Conservation (phyloP, 192 early-diverging fungal genomes). For the Geranomyces michiganensis region DNA sequence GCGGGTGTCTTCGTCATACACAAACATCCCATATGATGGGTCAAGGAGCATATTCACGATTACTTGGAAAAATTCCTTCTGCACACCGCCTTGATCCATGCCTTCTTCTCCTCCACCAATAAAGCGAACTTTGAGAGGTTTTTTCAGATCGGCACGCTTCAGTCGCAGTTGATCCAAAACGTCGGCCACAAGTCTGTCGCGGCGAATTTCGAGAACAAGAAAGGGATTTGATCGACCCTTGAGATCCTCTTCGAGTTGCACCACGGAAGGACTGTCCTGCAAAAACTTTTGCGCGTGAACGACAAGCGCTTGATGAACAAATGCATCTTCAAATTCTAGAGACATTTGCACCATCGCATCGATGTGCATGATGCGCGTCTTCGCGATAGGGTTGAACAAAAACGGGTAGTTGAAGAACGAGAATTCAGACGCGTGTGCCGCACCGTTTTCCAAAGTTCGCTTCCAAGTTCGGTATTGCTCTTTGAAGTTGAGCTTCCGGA, state of each 20-base stretch:
- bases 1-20: slow-evolving; percentile 62
- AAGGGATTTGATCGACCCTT: slow-evolving; percentile 71
- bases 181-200: slow-evolving; percentile 73
- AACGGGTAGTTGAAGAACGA: slow-evolving; percentile 73
- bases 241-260: slow-evolving; percentile 60
- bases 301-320: slow-evolving; percentile 77
- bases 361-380: slow-evolving; percentile 71
- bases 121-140: slow-evolving; percentile 84
- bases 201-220: slow-evolving; percentile 76
- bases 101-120: slow-evolving; percentile 89
- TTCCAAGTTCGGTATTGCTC: slow-evolving; percentile 78
- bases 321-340: slow-evolving; percentile 78
- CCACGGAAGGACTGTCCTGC: slow-evolving; percentile 51
- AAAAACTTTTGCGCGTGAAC: slow-evolving; percentile 74
- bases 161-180: slow-evolving; percentile 70
- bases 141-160: slow-evolving; percentile 70
- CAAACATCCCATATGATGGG: slow-evolving; percentile 78
- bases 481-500: slow-evolving; percentile 67
- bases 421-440: slow-evolving; percentile 47
- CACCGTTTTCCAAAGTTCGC: slow-evolving; percentile 46
- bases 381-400: slow-evolving; percentile 68
- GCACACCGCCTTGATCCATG: slow-evolving; percentile 94
- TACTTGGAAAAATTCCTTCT: slow-evolving; percentile 92
- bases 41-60: slow-evolving; percentile 74
- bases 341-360: slow-evolving; percentile 80